phyloP scores from a whole-genome alignment of 2,329 filamentous ascomycete species.

The Aspergillus alliaceus region DNA sequence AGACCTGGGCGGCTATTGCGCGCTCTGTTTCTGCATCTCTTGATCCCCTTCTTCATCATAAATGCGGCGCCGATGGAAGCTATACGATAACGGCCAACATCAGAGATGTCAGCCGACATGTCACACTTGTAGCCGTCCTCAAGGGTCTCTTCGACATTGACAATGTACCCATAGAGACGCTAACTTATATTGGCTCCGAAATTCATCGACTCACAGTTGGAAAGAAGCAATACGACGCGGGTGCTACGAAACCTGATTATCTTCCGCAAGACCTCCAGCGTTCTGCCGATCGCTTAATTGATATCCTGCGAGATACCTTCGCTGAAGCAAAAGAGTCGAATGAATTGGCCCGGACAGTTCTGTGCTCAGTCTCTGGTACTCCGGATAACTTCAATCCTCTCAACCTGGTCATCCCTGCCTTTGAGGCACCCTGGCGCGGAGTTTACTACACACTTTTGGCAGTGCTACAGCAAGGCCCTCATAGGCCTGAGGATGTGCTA shows the following conservation, averaged over 20 bases:
- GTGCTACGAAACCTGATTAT: not conserved
- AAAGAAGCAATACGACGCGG: not conserved
- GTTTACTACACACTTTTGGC: not conserved
- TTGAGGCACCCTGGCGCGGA: not conserved
- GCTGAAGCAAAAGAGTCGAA: not conserved
- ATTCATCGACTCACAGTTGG: not conserved
- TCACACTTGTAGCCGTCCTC: not conserved
- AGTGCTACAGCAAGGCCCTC: not conserved
- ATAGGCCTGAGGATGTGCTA: not conserved
- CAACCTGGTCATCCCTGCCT: not conserved
- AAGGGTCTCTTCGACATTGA: not conserved
- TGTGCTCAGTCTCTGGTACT: not conserved
- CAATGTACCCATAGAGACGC: not conserved
- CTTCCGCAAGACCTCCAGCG: not conserved
- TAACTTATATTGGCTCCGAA: not conserved
- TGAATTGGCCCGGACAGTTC: not conserved
- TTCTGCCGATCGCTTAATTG: not conserved
- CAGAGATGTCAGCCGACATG: not conserved
- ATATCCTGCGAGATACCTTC: not conserved
- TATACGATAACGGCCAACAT: not conserved
- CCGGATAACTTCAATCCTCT: conserved; percentile 1
- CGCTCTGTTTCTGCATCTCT: not conserved
- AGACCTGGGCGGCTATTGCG: not conserved
- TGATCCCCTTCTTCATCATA: not conserved
- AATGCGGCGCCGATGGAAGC: not conserved